Evolutionary conservation across 73 alveolate species (phyloP).

Genomic region (Blepharisma japonicum): DNA sequence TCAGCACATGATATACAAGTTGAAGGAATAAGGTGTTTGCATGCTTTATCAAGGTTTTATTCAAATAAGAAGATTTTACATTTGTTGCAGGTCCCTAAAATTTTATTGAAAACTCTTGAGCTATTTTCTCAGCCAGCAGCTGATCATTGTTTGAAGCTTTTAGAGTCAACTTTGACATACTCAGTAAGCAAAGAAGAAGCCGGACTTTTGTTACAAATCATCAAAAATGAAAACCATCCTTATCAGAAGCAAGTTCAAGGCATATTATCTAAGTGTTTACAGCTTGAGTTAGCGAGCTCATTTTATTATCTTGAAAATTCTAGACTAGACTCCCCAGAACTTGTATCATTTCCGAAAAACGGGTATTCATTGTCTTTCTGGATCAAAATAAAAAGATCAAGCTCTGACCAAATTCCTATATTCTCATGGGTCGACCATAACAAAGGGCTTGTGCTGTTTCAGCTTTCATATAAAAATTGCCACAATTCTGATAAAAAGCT

Average conservation of each 20-base stretch:
- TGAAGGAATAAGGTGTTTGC: not conserved
- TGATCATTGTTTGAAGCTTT: not conserved
- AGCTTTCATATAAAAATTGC: not conserved
- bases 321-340: not conserved
- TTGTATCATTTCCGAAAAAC: not conserved
- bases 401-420: not conserved
- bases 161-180: not conserved
- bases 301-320: not conserved
- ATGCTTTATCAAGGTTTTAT: not conserved
- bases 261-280: not conserved
- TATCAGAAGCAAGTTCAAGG: not conserved
- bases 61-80: not conserved
- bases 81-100: not conserved
- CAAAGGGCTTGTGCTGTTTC: conserved; percentile 8
- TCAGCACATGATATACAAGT: not conserved
- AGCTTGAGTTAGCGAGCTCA: not conserved
- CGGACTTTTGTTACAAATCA: not conserved
- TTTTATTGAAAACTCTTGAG: not conserved
- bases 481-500: not conserved
- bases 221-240: not conserved
- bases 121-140: not conserved
- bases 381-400: not conserved
- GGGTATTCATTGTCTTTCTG: conserved; percentile 14
- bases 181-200: conserved; percentile 27
- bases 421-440: conserved; percentile 21